Base-by-base conservation (phyloP, 345 rosid genomes). In the Ceriops tagal region DNA sequence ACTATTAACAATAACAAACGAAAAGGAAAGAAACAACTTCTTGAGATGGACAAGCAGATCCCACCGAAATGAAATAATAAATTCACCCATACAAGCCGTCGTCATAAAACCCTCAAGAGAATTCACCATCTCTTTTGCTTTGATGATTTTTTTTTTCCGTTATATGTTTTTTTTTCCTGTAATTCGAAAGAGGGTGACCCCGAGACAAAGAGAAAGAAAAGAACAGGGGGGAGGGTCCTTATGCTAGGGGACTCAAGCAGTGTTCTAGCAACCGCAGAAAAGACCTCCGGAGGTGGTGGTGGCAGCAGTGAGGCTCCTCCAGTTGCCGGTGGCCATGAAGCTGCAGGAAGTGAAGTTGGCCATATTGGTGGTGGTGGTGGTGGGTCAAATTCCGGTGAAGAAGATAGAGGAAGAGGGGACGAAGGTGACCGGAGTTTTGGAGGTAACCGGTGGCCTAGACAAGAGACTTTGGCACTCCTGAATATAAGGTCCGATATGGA, bases 41-140 rank as follows among this genome's bases (percentile, higher is more conserved):
- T 86, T 81, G 88, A 86, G 89, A 88, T 83, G 77, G 89, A 84
- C 81, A 87, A 84, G 86, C 82, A 86, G 87, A 85, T 88, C 86
- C 85, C 80, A 73, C 75, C 56, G 58, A 70, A 83, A 80, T 78
- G 82, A 67, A 84, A 64, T 65, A 79, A 65, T 69, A 69, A 80
- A 78, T 75, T 82, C 81, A 80, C 81, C 71, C 70, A 19, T 66
- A 60, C 68, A 55, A 60, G n/a, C 75, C 71, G 64, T 73, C 85
- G 72, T 79, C 84, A 85, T 83, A 85, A 82, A 85, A 85, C 83
- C 89, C 86, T 79, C 61, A 20, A n/a, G 57, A 79, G 77, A 86
- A 75, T 83, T 86, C 85, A 83, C 79, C 84, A 31, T 56, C 57
- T 63, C 65, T 68, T 63, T 69, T 67, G 67, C 51, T 62, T 62